phyloP scores from a whole-genome alignment of 2,329 filamentous ascomycete genomes.

The Aquanectria penicillioides region DNA sequence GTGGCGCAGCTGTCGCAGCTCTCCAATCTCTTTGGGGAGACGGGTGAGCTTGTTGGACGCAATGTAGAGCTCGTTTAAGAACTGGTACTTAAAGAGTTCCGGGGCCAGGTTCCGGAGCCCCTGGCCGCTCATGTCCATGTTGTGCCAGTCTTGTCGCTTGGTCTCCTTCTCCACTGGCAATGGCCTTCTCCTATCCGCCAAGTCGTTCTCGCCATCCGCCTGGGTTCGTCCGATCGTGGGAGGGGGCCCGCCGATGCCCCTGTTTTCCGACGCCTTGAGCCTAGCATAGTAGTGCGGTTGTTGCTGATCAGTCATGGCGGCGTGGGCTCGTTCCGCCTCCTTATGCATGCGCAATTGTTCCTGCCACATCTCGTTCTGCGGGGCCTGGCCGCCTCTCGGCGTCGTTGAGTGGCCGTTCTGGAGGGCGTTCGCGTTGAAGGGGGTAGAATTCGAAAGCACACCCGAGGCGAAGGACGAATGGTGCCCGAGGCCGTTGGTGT shows the following conservation, averaged over 20 bases:
- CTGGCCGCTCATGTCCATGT: constrained; percentile 95
- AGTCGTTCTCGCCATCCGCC: constrained; percentile 62
- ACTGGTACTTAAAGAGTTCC: constrained; percentile 86
- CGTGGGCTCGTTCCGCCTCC: constrained; percentile 77
- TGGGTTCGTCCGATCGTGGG: constrained; percentile 59
- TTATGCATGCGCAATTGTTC: constrained; percentile 86
- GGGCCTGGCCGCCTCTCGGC: constrained; percentile 60
- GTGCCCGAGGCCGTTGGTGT: constrained; percentile 63
- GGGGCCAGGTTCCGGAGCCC: constrained; percentile 84
- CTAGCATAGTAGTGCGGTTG: constrained; percentile 78
- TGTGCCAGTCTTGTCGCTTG: constrained; percentile 87
- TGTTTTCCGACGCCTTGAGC: constrained; percentile 75
- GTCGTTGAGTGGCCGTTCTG: constrained; percentile 66
- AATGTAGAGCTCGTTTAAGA: constrained; percentile 91
- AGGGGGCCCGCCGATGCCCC: constrained; percentile 68
- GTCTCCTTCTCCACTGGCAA: constrained; percentile 73
- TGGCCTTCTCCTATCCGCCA: constrained; percentile 67
- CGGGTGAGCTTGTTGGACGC: constrained; percentile 89
- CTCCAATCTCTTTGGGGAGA: constrained; percentile 84
- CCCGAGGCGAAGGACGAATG: constrained; percentile 48
- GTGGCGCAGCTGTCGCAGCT: constrained; percentile 81
- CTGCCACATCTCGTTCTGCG: constrained; percentile 80
- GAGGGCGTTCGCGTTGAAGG: constrained; percentile 63
- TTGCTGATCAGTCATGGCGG: constrained; percentile 74
- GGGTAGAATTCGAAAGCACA: constrained; percentile 70